Percentiles rank a stretch among this genome's conserved stretches.
Conservation (phyloP, 2,329 filamentous ascomycete species). For the Xylariaceae sp. region DNA sequence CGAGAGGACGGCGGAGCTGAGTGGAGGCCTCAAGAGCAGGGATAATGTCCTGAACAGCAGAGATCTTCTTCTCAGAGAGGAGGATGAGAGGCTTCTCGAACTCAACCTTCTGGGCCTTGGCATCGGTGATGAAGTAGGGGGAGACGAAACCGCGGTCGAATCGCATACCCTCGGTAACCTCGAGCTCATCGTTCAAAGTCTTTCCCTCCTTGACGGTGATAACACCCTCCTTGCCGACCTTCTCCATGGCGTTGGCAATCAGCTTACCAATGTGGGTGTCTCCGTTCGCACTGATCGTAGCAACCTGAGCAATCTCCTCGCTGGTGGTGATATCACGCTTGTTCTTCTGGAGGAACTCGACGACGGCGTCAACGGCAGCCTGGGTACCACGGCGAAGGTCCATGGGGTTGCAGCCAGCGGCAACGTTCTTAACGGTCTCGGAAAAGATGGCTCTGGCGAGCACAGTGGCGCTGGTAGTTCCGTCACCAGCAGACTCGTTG, state of each 20-base stretch:
- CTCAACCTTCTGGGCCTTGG: conserved; percentile 98
- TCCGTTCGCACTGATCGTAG: conserved; percentile 96
- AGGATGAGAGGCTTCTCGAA: conserved; percentile 99
- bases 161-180: conserved; percentile 99
- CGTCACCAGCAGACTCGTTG: conserved; percentile 97
- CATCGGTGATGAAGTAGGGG: conserved; percentile 99
- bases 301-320: conserved; percentile 94
- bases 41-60: conserved; percentile 96
- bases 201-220: conserved; percentile 99
- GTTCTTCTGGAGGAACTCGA: conserved; percentile 90
- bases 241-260: conserved; percentile 98
- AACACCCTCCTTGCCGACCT: conserved; percentile 99
- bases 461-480: conserved; percentile 95
- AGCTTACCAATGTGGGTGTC: conserved; percentile 92
- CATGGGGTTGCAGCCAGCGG: conserved; percentile 99
- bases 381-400: conserved; percentile 96
- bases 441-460: conserved; percentile 98
- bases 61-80: conserved; percentile 99
- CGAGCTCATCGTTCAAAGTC: conserved; percentile 94
- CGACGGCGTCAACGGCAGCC: conserved; percentile 89
- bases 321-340: conserved; percentile 98
- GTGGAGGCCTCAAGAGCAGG: conserved; percentile 96
- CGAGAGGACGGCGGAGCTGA: conserved; percentile 86
- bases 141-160: conserved; percentile 99
- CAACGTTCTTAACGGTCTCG: conserved; percentile 99